These are phyloP conservation scores for Amanita polypyramis DNA, from an alignment of 768 basidiomycete species.

Conservation along the genomic window DNA sequence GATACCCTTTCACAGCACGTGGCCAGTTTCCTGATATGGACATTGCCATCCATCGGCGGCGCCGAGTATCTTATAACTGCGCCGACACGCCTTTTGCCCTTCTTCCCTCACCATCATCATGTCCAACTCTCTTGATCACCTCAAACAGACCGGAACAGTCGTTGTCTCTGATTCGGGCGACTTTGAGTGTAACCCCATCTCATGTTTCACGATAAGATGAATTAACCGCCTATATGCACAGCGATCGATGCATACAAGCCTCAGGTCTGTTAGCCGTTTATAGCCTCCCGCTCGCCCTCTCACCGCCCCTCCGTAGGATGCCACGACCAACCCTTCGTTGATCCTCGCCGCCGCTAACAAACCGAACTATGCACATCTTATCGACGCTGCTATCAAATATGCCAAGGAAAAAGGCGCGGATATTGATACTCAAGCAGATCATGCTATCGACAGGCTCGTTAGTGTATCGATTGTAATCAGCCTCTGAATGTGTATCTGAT, in stretches of 20 bases:
- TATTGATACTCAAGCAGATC: constrained; percentile 63
- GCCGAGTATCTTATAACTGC: no score
- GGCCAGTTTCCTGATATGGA: no score
- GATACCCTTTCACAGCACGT: no score
- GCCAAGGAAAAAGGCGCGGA: constrained; percentile 77
- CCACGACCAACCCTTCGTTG: constrained; percentile 95
- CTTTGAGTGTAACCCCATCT: constrained; percentile 53
- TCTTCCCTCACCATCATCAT: constrained; percentile 32
- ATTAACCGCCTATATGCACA: constrained; percentile 20
- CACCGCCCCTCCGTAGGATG: constrained; percentile 49
- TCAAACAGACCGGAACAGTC: constrained; percentile 89
- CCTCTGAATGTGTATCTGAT: neutral
- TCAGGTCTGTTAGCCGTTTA: constrained; percentile 36
- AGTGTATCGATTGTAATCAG: constrained; percentile 16
- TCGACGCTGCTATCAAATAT: constrained; percentile 62
- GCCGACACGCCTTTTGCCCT: neutral
- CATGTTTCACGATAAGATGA: constrained; percentile 14
- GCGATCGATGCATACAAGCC: constrained; percentile 97
- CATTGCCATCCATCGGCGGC: no score
- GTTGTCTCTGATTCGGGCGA: constrained; percentile 98
- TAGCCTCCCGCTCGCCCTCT: neutral
- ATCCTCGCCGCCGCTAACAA: constrained; percentile 92
- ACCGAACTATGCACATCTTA: constrained; percentile 70
- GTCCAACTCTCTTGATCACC: constrained; percentile 72
- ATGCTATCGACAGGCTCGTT: constrained; percentile 85